Conservation (phyloP, 352 stramenopile genomes). For the Globisporangium barbulae region DNA sequence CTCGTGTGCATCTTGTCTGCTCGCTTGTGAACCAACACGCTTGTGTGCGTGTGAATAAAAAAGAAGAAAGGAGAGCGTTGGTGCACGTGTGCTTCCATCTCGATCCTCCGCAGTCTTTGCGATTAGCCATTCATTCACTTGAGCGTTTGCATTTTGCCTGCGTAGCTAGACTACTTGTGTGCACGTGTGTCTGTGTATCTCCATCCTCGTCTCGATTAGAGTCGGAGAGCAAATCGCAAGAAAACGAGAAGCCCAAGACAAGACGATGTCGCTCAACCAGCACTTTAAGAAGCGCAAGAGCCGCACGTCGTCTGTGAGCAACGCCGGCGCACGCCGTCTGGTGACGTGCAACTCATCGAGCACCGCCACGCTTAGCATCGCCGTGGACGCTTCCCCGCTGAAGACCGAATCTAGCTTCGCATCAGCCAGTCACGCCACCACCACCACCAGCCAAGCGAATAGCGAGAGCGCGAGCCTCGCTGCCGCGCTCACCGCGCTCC, state of each 20-base stretch:
- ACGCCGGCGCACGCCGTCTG: not conserved
- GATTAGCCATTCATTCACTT: not conserved
- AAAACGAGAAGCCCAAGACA: not conserved
- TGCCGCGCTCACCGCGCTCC: conserved; percentile 56
- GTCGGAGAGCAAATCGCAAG: not conserved
- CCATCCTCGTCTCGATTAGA: conserved; percentile 10
- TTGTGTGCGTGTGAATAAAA: conserved; percentile 7
- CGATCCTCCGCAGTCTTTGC: conserved; percentile 3
- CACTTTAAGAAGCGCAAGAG: conserved; percentile 74
- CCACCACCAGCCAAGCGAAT: conserved; percentile 8
- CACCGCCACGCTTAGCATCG: conserved; percentile 1
- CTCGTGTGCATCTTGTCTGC: not conserved
- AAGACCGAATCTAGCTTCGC: conserved; percentile 12
- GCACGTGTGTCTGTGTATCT: not conserved
- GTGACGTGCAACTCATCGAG: not conserved
- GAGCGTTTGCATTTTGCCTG: conserved; percentile 3
- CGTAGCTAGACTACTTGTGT: not conserved
- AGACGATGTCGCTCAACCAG: conserved; percentile 50
- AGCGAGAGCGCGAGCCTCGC: conserved; percentile 49
- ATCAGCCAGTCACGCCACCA: conserved; percentile 13
- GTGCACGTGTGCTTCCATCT: not conserved
- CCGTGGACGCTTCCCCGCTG: not conserved
- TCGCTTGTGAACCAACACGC: not conserved
- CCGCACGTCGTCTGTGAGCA: conserved; percentile 26
- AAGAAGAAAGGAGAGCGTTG: conserved; percentile 1